Percentiles rank a stretch among this genome's conserved stretches.
Evolutionary conservation across 2,329 filamentous ascomycete genomes (phyloP).

Genomic region (Daldinia sp.): DNA sequence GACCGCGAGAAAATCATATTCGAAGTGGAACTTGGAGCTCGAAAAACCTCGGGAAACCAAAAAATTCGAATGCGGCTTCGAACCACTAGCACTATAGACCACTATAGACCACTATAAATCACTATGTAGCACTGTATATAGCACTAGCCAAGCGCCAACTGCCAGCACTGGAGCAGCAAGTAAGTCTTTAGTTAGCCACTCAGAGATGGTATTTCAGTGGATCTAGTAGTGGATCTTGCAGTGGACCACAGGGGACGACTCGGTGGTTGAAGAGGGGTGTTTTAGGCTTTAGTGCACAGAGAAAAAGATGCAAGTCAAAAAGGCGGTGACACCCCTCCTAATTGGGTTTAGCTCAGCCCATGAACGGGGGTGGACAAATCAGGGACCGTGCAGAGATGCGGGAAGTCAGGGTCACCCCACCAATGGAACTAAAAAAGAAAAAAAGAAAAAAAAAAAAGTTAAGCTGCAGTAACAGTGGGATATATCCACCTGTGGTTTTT

Average conservation of each 20-base stretch:
- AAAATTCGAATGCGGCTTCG: conserved; percentile 36
- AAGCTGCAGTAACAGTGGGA: conserved; percentile 23
- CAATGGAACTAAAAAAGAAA: conserved; percentile 41
- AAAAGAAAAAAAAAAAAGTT: conserved; percentile 51
- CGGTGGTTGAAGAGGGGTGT: conserved; percentile 32
- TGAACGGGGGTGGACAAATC: conserved; percentile 45
- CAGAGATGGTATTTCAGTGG: conserved; percentile 25
- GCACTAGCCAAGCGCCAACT: conserved; percentile 28
- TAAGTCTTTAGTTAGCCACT: conserved; percentile 24
- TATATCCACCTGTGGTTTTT: conserved; percentile 46
- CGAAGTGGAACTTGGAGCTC: conserved; percentile 14
- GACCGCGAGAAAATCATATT: conserved; percentile 3
- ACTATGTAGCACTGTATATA: not conserved
- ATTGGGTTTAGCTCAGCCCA: conserved; percentile 37
- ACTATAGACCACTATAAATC: not conserved
- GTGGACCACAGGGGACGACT: conserved; percentile 26
- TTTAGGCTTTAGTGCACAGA: conserved; percentile 38
- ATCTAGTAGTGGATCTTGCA: conserved; percentile 8
- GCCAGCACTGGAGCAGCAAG: conserved; percentile 32
- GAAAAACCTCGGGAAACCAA: conserved; percentile 11
- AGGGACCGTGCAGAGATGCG: conserved; percentile 35
- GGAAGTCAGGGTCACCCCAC: conserved; percentile 42
- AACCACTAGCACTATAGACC: conserved; percentile 35
- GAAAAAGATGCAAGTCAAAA: conserved; percentile 45
- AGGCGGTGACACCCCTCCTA: conserved; percentile 48